phyloP scores from a whole-genome alignment of 352 stramenopile genomes.

The Phytopythium sindhum region DNA sequence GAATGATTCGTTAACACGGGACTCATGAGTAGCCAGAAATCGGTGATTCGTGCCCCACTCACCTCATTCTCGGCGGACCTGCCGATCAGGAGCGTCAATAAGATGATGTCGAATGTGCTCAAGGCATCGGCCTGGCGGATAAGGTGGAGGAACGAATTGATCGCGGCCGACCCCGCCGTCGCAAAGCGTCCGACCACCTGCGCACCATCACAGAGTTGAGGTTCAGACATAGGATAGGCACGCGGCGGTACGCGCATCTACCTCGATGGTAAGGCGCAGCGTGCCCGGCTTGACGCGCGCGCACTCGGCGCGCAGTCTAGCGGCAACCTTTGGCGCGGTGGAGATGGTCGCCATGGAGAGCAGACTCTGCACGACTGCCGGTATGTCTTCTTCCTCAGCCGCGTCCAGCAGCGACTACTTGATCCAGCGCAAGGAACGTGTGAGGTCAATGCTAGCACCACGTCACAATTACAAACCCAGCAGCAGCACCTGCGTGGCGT shows the following conservation, averaged over 20 bases:
- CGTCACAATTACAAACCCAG: not conserved
- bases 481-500: constrained; percentile 48
- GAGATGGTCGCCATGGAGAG: constrained; percentile 64
- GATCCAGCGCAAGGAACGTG: not conserved
- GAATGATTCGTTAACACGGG: not conserved
- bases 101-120: constrained; percentile 56
- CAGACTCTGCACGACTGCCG: constrained; percentile 71
- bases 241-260: not conserved
- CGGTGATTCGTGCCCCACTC: not conserved
- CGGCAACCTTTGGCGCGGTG: constrained; percentile 39
- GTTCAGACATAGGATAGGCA: not conserved
- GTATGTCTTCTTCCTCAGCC: constrained; percentile 74
- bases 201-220: not conserved
- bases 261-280: constrained; percentile 55
- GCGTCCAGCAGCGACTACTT: constrained; percentile 63
- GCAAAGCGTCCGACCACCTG: constrained; percentile 60
- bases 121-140: constrained; percentile 44
- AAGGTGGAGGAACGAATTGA: constrained; percentile 43
- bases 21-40: not conserved
- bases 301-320: constrained; percentile 56
- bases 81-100: constrained; percentile 59
- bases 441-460: not conserved
- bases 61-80: constrained; percentile 66
- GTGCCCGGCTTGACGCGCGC: constrained; percentile 49
- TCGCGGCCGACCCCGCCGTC: constrained; percentile 38